These are phyloP conservation scores for Westerdykella aurantiaca DNA, from an alignment of 2,329 filamentous ascomycete genomes.

Conservation along the genomic window DNA sequence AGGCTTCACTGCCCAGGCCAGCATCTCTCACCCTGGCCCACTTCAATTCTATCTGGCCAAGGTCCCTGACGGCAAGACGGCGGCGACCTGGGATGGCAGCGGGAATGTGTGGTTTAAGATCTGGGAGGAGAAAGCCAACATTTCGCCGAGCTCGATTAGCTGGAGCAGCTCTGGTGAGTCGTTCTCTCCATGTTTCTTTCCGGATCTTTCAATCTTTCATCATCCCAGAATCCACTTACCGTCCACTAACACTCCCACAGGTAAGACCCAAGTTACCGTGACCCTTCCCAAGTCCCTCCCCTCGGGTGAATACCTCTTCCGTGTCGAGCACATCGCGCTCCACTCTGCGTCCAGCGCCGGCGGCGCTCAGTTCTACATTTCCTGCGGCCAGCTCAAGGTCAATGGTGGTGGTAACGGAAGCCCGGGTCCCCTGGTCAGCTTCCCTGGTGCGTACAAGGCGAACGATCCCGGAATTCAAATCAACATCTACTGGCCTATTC, in stretches of 20 bases:
- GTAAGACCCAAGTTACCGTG: conserved; percentile 21
- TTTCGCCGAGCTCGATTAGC: conserved; percentile 1
- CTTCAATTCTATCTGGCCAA: conserved; percentile 37
- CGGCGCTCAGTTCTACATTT: conserved; percentile 43
- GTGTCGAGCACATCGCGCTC: conserved; percentile 45
- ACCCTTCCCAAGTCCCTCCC: conserved; percentile 39
- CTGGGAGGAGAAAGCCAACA: conserved; percentile 13
- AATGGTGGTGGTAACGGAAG: conserved; percentile 34
- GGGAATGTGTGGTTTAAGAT: conserved; percentile 37
- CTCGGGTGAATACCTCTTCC: conserved; percentile 42
- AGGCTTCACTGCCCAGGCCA: conserved; percentile 24
- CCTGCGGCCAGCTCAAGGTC: conserved; percentile 44
- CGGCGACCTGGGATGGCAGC: conserved; percentile 27
- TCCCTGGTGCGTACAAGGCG: conserved; percentile 37
- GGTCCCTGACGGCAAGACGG: conserved; percentile 27
- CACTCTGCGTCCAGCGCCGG: conserved; percentile 32
- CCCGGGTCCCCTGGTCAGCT: conserved; percentile 36
- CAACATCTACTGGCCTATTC: conserved; percentile 27
- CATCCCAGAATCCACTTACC: too few species aligned
- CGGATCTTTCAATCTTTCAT: not conserved
- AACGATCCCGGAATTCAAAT: conserved; percentile 22
- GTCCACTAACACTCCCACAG: conserved; percentile 1
- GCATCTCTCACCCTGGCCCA: conserved; percentile 29
- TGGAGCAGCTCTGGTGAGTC: conserved; percentile 1
- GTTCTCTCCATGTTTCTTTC: not conserved